Conservation (phyloP, 352 stramenopile genomes). For the Hyaloperonospora brassicae region DNA sequence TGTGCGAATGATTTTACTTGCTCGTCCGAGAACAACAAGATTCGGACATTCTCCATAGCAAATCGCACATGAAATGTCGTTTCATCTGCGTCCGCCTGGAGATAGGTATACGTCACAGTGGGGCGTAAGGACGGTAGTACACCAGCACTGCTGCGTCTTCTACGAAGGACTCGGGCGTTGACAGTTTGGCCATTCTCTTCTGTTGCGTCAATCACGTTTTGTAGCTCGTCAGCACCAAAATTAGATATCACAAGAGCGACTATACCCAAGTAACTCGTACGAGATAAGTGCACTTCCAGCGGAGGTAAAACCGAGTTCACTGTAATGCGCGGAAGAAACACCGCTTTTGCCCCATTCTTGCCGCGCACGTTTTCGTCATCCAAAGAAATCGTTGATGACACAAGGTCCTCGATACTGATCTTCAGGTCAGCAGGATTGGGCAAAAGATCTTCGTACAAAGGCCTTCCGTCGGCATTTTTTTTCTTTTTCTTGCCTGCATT, state of each 20-base stretch:
- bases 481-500: constrained; percentile 9
- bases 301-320: constrained; percentile 38
- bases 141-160: constrained; percentile 12
- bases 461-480: constrained; percentile 1
- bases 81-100: constrained; percentile 52
- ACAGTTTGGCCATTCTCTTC: constrained; percentile 4
- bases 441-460: constrained; percentile 33
- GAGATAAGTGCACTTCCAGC: constrained; percentile 26
- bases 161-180: constrained; percentile 2
- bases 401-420: constrained; percentile 63
- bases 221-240: constrained; percentile 58
- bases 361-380: constrained; percentile 19
- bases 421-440: constrained; percentile 36
- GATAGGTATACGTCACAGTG: constrained; percentile 63
- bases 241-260: constrained; percentile 60
- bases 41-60: constrained; percentile 45
- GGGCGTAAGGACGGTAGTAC: constrained; percentile 36
- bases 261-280: constrained; percentile 54
- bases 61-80: constrained; percentile 61
- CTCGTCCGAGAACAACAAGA: constrained; percentile 37
- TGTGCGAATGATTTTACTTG: not conserved
- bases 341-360: constrained; percentile 6
- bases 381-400: constrained; percentile 38
- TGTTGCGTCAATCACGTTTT: constrained; percentile 13
- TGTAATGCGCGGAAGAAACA: constrained; percentile 54